Evolutionary conservation across 176 grass and related monocot species (phyloP).

Genomic region (Alloteropsis semialata): DNA sequence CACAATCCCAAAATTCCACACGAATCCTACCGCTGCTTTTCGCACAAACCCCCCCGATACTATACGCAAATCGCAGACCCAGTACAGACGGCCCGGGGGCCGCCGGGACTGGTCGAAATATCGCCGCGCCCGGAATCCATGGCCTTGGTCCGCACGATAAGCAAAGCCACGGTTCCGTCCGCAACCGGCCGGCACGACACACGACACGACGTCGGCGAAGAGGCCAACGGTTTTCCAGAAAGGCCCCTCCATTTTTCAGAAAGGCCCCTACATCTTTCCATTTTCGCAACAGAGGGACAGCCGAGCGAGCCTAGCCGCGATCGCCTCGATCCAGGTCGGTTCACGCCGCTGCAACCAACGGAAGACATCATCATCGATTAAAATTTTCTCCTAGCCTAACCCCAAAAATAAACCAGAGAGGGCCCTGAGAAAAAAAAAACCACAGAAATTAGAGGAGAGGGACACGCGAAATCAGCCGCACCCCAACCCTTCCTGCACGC

Average conservation of each 20-base stretch:
- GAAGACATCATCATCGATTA: not conserved
- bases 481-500: not conserved
- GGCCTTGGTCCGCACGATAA: not conserved
- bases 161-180: not conserved
- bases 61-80: not conserved
- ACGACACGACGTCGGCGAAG: not conserved
- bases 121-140: not conserved
- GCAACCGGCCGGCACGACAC: not conserved
- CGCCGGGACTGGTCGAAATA: not conserved
- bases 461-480: constrained; percentile 23
- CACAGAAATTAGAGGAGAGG: not conserved
- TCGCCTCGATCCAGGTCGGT: no score
- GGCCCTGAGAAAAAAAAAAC: not conserved
- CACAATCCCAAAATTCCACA: not conserved
- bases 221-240: not conserved
- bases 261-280: not conserved
- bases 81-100: no score
- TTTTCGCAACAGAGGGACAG: not conserved
- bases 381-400: not conserved
- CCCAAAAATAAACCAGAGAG: not conserved
- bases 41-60: not conserved
- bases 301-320: no score
- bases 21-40: constrained; percentile 2
- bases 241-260: no score
- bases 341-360: no score